Conservation (phyloP, 2,329 filamentous ascomycete species). For the Apiospora phragmitis region DNA sequence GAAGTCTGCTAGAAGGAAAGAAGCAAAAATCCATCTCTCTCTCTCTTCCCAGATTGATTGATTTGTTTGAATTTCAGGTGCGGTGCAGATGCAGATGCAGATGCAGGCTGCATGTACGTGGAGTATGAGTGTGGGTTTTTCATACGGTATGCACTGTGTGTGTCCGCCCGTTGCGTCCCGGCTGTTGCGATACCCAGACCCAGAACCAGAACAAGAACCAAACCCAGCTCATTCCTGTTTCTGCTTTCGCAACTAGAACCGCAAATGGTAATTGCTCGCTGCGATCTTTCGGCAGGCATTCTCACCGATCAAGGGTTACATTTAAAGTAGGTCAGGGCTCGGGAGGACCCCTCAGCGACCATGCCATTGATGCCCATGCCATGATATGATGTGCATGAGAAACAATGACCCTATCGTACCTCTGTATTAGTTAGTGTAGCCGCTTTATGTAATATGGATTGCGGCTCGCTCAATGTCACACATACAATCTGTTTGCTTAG, state of each 20-base stretch:
- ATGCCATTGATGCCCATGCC: background rate
- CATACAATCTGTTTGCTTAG: background rate
- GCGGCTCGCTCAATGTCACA: background rate
- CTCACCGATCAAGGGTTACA: constrained; percentile 3
- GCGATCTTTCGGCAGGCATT: background rate
- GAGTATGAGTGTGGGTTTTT: background rate
- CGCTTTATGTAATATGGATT: too few relatives aligned
- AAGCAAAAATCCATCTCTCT: background rate
- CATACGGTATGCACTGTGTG: background rate
- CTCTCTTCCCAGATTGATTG: background rate
- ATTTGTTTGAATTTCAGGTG: background rate
- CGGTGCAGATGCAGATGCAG: too few relatives aligned
- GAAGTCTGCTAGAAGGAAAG: background rate
- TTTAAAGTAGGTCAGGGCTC: background rate
- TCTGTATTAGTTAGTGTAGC: background rate
- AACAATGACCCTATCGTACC: background rate
- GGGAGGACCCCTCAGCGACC: background rate
- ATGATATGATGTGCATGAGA: background rate
- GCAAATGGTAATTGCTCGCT: background rate
- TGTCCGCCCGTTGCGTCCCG: background rate
- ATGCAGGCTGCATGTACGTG: too few relatives aligned
- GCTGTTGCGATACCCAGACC: background rate
- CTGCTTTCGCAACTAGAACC: too few relatives aligned
- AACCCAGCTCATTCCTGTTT: too few relatives aligned
- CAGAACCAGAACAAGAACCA: too few relatives aligned